Evolutionary conservation across 208 protist genomes (phyloP), one percentile per base, ranked within the genome.

Genomic region (Trypanosomatidae sp.): DNA sequence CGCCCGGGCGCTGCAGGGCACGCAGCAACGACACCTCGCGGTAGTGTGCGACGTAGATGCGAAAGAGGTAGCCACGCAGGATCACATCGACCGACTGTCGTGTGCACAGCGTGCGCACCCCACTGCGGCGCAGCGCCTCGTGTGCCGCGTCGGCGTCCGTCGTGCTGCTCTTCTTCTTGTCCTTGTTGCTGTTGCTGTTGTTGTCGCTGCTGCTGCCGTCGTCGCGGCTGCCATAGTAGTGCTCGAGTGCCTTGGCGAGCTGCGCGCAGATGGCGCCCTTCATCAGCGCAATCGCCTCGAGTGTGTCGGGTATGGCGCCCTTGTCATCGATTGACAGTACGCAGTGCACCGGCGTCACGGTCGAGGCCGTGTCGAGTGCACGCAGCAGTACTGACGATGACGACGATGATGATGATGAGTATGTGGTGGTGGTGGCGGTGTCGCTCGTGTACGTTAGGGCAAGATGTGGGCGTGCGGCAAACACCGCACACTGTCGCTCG

Each of bases 21-120:
- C 66, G 64, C 37, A 92, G 61, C 16, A 92, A 63, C 5, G 76
- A 87, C 3, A 89, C 66, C 39, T 92, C 78, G 45, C 79, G 78
- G 65, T 92, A 92, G 58, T 88, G 76, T 6, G 84, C 75, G 47
- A 89, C 51, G 52, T 85, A 89, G 7, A 92, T 50, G n/a, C 84
- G 78, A 50, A 92, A 88, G 28, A 92, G 63, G 52, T 78, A 88
- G 15, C 84, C 84, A 21, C 55, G 60, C 49, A 71, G 71, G 56
- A 88, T 76, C 25, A 92, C 57, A 48, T 92, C 84, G 16, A 89
- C 67, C 21, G 75, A 86, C 27, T 76, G 61, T 24, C 30, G 66
- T n/a, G 71, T 79, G 53, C 71, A 78, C 23, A 71, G 68, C 37
- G 64, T 61, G 16, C 53, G 63, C n/a, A 90, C 53, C 16, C 33